Conservation (phyloP, 495 filamentous ascomycete genomes). For the Halenospora varia region DNA sequence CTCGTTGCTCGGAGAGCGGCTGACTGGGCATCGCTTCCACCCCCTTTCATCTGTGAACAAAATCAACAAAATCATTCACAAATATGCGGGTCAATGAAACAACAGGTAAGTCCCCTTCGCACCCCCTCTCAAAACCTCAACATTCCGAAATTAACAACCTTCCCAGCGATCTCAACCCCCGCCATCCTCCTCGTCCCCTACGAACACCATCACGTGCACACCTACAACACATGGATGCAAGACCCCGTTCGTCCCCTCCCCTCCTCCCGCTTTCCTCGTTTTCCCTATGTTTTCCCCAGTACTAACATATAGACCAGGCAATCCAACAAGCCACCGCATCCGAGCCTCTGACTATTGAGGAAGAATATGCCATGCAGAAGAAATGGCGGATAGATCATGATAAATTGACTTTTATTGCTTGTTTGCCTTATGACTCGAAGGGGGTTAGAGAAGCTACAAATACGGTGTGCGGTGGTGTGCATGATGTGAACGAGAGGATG, state of each 20-base stretch:
- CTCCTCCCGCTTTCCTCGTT: neutral
- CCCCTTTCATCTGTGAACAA: too few species aligned
- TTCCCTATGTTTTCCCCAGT: neutral
- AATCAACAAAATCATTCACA: neutral
- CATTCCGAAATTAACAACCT: neutral
- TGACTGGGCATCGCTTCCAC: too few species aligned
- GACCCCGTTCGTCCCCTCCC: constrained; percentile 54
- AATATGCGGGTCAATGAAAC: constrained; percentile 40
- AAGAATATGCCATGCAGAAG: constrained; percentile 83
- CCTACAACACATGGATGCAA: constrained; percentile 90
- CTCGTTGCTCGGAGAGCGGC: too few species aligned
- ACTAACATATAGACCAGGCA: constrained; percentile 50
- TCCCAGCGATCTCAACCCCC: constrained; percentile 60
- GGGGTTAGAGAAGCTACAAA: neutral
- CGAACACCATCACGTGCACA: constrained; percentile 71
- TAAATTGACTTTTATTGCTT: constrained; percentile 72
- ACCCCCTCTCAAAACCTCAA: neutral
- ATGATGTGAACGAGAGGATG: constrained; percentile 59
- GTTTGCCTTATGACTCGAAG: constrained; percentile 29
- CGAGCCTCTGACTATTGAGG: constrained; percentile 67
- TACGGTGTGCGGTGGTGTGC: constrained; percentile 28
- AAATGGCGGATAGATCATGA: constrained; percentile 74
- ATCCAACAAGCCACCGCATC: constrained; percentile 83
- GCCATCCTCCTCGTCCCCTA: constrained; percentile 78
- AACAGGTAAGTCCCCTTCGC: constrained; percentile 30